Evolutionary conservation across 768 basidiomycete genomes (phyloP).

Genomic region (Kwoniella mangroviensis): DNA sequence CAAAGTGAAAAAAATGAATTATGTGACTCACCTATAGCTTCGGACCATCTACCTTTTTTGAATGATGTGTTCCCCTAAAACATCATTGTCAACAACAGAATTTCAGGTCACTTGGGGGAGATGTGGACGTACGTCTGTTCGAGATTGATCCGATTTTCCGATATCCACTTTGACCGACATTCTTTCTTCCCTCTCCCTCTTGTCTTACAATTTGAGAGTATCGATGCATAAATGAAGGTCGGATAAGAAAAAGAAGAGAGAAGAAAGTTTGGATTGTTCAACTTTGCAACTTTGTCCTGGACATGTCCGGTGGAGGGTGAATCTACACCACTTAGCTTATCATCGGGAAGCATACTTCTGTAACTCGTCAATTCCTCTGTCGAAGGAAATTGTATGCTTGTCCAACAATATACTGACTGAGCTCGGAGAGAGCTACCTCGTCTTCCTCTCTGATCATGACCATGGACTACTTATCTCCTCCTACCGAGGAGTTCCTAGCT

Average conservation of each 20-base stretch:
- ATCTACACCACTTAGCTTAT: not conserved
- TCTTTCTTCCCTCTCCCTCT: not conserved
- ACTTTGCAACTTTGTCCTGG: not conserved
- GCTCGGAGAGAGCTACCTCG: not conserved
- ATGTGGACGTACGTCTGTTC: constrained; percentile 19
- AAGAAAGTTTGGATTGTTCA: not conserved
- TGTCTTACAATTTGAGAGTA: not conserved
- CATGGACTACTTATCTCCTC: constrained; percentile 14
- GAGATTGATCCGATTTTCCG: constrained; percentile 17
- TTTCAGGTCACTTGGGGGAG: not conserved
- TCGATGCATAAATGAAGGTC: not conserved
- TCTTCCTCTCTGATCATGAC: not conserved
- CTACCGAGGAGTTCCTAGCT: constrained; percentile 5
- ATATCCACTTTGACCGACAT: constrained; percentile 28
- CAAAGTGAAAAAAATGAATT: not conserved
- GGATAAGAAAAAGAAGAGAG: not conserved
- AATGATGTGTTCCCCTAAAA: constrained; percentile 83
- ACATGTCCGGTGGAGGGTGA: constrained; percentile 12
- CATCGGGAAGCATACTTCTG: too few relatives aligned
- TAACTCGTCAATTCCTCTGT: too few relatives aligned
- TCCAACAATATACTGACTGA: not conserved
- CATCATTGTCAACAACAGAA: not conserved
- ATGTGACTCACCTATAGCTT: constrained; percentile 65
- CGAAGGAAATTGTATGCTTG: too few relatives aligned
- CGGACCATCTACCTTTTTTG: constrained; percentile 75